Base-by-base conservation (phyloP, 2,329 filamentous ascomycete genomes). In the Fusarium haematococcum region DNA sequence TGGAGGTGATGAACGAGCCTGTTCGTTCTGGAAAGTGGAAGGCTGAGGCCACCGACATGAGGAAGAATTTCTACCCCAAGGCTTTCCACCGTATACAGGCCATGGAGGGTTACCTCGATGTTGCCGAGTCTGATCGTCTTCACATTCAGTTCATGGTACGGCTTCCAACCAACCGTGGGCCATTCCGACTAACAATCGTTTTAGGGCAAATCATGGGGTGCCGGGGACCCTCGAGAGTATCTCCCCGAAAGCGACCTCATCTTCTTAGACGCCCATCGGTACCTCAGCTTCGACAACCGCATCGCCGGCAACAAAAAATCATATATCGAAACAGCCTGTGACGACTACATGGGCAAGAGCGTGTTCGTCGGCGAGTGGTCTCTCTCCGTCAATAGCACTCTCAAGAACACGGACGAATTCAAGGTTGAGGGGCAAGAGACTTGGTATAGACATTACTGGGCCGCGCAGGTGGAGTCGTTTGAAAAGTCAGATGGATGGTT, bases 301-400 rank as follows among this genome's bases (percentile, higher is more conserved):
- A 82, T 90, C 27, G 63, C 81, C 1, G 80, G 83, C 1, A 84
- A 82, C 8, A 84, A 90, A 67, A 80, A 82, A 3, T 84, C 82
- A 9, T 91, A 91, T 71, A 83, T 92, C 45, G 65, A 77, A 3
- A 83, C 85, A 4, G 87, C 87, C 1, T 91, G 90, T 81, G 82
- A 76, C 13, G 84, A 85, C 65, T 80, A 87, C 72, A 84, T 71
- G 41, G 77, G 85, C 23, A 80, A 81, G 52, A 80, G 85, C 75
- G 84, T 86, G 16, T 83, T 91, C 30, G 85, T 92, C 2, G 89
- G 89, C 35, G 90, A 92, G 78, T 92, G 88, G 86, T 87, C 86
- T 48, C 79, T 92, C 9, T 85, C 84, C 43, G 85, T 89, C 2
- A 86, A 87, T 11, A 85, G 86, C 69, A 78, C 85, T 20, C 80